Base-by-base conservation (phyloP, 108 stramenopile species). In the Nitzschia sp. region DNA sequence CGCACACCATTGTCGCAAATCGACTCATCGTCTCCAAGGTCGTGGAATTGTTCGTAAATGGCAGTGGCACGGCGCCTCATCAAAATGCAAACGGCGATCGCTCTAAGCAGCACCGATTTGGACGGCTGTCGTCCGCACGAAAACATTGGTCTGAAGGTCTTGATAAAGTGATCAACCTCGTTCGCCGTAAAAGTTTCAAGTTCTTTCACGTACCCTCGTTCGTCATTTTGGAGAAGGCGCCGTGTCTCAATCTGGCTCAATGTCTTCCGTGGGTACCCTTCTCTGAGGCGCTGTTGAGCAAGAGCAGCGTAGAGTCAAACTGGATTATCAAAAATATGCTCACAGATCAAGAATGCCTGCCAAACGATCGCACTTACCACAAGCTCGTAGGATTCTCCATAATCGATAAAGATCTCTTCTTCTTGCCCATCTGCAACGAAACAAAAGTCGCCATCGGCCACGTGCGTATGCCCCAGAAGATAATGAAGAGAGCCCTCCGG, bases 391-490 rank as follows among this genome's bases (percentile, higher is more conserved):
- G 45, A 5, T 8, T 67, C 33, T 26, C 78, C 79, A 50, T 88
- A 88, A 21, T 88, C 69, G 5, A 79, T 73, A 29, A 84, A 73
- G 1, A 88, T 53, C 59, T 84, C 83, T 26, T 69, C 64, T 13
- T 68, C 48, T 27, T 64, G 33, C 13, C 81, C 81, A 46, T 82
- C 57, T 3, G 71, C 60, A 33, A 23, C 45, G 13, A 72, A 26
- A 2, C 3, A 17, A 17, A 72, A 63, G 16, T 30, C 34, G 9
- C 54, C 66, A 5, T 68, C 26, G 1, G 16, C 8, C 13, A 25
- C 0, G 23, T 56, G 33, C 16, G 53, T 0, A 28, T 55, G 54
- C 3, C 66, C 73, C 28, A 75, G 45, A 0, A 63, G 22, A 30
- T 75, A 75, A 32, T 75, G 73, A 25, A 75, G 29, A 32, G 54